Evolutionary conservation across 176 grass and related monocot genomes (phyloP).

Genomic region (Leersia perrieri): DNA sequence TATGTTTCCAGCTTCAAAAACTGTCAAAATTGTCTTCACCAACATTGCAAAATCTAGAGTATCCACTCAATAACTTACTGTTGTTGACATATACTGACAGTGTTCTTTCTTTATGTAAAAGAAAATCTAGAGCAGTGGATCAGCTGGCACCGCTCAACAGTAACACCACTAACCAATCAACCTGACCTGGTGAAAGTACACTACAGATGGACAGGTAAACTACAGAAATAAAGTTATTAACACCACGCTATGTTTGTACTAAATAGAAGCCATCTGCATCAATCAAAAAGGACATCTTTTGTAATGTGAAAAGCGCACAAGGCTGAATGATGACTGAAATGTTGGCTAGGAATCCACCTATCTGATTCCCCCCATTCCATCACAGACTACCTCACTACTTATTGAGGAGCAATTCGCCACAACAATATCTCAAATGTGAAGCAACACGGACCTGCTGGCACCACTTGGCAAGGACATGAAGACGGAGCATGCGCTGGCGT

Average conservation of each 20-base stretch:
- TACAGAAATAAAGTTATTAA: slow-evolving; percentile 1
- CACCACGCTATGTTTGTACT: neutral
- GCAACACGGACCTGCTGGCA: slow-evolving; percentile 75
- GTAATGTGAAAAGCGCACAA: neutral
- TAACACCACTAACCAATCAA: neutral
- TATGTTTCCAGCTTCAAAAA: neutral
- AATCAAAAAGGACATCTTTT: neutral
- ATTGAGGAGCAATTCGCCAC: no score
- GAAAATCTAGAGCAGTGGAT: neutral
- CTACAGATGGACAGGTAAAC: neutral
- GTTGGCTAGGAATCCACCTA: slow-evolving; percentile 7
- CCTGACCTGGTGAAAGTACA: neutral
- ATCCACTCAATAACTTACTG: neutral
- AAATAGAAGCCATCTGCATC: neutral
- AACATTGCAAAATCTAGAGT: neutral
- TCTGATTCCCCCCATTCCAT: neutral
- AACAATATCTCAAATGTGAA: neutral
- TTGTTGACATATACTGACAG: neutral
- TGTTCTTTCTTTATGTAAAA: neutral
- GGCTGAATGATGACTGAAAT: neutral
- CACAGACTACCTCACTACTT: neutral
- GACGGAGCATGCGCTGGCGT: slow-evolving; percentile 96
- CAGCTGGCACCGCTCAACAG: neutral
- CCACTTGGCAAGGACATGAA: slow-evolving; percentile 98
- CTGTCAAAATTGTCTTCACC: neutral